Conservation (phyloP, 805 yeast species). For the Clavispora phyllophila region DNA sequence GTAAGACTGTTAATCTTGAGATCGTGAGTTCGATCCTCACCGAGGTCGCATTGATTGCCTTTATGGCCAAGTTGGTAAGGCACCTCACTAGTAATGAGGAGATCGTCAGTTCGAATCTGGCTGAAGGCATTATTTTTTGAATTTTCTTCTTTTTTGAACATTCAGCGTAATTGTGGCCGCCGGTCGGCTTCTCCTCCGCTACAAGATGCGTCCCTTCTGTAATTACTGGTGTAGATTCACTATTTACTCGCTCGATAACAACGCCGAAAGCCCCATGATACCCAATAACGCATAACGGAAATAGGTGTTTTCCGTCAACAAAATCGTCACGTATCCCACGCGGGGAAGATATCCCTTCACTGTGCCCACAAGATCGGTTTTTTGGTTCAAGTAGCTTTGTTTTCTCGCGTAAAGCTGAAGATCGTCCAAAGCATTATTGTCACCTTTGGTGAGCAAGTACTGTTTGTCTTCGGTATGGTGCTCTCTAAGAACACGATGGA, state of each 20-base stretch:
- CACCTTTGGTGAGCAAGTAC: conserved; percentile 87
- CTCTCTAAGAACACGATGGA: conserved; percentile 87
- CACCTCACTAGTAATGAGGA: conserved; percentile 40
- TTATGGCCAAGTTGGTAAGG: conserved; percentile 39
- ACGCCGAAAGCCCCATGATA: conserved; percentile 62
- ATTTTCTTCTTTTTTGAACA: neutral
- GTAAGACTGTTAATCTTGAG: conserved; percentile 34
- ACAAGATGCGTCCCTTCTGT: no score
- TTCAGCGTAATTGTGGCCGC: neutral
- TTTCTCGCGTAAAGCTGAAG: conserved; percentile 74
- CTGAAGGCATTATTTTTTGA: conserved; percentile 25
- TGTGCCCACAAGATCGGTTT: conserved; percentile 77
- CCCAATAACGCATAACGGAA: conserved; percentile 78
- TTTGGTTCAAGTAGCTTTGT: conserved; percentile 71
- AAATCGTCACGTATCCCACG: conserved; percentile 86
- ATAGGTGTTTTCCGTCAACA: conserved; percentile 82
- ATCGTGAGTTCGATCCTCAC: conserved; percentile 36
- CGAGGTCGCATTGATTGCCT: conserved; percentile 28
- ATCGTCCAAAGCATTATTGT: conserved; percentile 90
- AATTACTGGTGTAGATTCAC: neutral
- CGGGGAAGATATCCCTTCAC: conserved; percentile 91
- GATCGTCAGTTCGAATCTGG: conserved; percentile 37
- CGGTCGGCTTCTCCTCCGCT: no score
- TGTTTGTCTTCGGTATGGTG: conserved; percentile 62
- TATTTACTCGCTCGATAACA: conserved; percentile 35